A percentile compares a stretch with the other conserved stretches of the same genome.
Conservation (phyloP, 2,329 filamentous ascomycete genomes). For the Alternaria triticina region DNA sequence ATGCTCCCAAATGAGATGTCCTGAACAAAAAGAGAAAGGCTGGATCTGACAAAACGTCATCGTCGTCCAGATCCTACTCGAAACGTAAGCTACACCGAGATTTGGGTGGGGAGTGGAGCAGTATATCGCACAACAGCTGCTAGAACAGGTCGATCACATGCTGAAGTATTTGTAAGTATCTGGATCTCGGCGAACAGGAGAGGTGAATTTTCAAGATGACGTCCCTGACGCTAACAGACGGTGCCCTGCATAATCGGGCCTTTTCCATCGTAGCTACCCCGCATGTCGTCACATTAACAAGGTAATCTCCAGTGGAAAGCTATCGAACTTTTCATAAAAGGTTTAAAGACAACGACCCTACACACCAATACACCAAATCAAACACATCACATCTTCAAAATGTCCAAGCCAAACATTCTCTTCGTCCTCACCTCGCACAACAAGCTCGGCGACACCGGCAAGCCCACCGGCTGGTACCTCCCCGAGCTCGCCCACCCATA, state of each 20-base stretch:
- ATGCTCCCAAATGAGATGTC: neutral
- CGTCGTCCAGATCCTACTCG: neutral
- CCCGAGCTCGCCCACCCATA: conserved; percentile 49
- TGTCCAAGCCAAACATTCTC: conserved; percentile 64
- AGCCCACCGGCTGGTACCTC: conserved; percentile 74
- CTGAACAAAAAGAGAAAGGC: neutral
- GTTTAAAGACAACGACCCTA: neutral
- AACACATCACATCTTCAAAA: neutral
- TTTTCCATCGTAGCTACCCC: conserved; percentile 5
- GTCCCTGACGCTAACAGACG: neutral
- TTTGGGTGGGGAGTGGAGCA: neutral
- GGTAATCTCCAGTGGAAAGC: neutral
- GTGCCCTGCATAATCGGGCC: conserved; percentile 3
- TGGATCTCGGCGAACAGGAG: neutral
- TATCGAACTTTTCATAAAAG: neutral
- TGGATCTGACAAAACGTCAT: neutral
- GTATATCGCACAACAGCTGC: neutral
- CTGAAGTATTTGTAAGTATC: neutral
- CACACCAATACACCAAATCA: neutral
- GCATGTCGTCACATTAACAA: conserved; percentile 8
- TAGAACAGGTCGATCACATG: neutral
- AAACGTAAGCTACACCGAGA: neutral
- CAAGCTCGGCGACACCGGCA: conserved; percentile 51
- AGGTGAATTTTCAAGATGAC: neutral
- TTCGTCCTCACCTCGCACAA: conserved; percentile 71